Conservation (phyloP, 305 asterid species). For the Ilex paraguariensis region DNA sequence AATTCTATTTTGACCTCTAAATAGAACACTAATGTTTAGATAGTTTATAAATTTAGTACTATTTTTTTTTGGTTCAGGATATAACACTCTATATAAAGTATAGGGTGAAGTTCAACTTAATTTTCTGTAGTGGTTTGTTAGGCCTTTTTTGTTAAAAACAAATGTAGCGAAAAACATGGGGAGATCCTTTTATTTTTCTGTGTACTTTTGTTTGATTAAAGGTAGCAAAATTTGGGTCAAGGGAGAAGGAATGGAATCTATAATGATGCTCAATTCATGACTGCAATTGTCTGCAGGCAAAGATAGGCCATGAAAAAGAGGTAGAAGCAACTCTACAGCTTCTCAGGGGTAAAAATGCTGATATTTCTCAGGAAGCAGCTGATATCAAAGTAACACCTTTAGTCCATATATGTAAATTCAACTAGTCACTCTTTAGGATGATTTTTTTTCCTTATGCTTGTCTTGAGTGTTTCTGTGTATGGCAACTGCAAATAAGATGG, state of each 20-base stretch:
- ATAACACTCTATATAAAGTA: too few relatives aligned
- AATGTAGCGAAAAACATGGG: neutral
- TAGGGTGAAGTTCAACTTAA: too few relatives aligned
- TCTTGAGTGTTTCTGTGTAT: too few relatives aligned
- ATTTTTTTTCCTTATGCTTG: too few relatives aligned
- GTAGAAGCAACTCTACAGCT: constrained; percentile 15
- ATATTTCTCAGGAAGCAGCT: constrained; percentile 29
- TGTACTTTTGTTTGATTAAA: neutral
- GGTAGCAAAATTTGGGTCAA: neutral
- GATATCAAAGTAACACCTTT: constrained; percentile 18
- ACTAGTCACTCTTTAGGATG: too few relatives aligned
- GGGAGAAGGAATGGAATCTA: neutral
- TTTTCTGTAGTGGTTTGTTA: neutral
- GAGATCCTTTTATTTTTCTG: neutral
- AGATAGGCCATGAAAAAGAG: constrained; percentile 12
- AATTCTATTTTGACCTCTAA: too few relatives aligned
- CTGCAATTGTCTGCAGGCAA: constrained; percentile 21
- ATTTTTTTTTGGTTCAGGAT: too few relatives aligned
- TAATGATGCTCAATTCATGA: too few relatives aligned
- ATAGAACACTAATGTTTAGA: too few relatives aligned
- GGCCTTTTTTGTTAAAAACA: neutral
- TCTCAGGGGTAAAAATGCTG: constrained; percentile 27
- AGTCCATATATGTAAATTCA: too few relatives aligned
- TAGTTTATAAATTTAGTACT: too few relatives aligned
- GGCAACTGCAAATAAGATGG: too few relatives aligned